phyloP scores from a whole-genome alignment of 352 stramenopile species.

The Globisporangium barbulae region DNA sequence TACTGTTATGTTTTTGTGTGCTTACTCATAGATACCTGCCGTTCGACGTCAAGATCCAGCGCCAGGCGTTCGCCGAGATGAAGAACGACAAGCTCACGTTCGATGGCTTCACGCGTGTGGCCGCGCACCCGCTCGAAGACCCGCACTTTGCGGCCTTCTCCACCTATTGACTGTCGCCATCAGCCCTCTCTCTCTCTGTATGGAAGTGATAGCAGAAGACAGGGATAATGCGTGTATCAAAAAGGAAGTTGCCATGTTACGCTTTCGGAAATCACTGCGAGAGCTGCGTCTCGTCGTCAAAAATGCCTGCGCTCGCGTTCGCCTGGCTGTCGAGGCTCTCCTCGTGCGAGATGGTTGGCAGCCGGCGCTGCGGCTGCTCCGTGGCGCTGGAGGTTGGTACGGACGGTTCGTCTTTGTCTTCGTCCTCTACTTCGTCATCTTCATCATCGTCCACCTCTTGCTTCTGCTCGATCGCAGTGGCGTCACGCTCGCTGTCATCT shows the following conservation, averaged over 20 bases:
- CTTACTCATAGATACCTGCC: constrained; percentile 49
- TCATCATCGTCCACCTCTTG: constrained; percentile 21
- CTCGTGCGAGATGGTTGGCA: constrained; percentile 18
- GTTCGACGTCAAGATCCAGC: constrained; percentile 74
- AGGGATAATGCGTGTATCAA: background rate
- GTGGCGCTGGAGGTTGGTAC: background rate
- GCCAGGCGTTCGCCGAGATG: constrained; percentile 70
- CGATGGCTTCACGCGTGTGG: constrained; percentile 56
- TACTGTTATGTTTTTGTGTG: background rate
- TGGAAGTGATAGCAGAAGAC: too few species aligned
- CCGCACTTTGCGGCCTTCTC: constrained; percentile 64
- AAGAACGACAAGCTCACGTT: constrained; percentile 68
- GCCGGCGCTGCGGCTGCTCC: constrained; percentile 6
- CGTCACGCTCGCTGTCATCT: constrained; percentile 13
- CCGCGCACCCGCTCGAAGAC: constrained; percentile 50
- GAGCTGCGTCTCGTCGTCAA: constrained; percentile 39
- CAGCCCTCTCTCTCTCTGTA: too few species aligned
- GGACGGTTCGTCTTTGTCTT: constrained; percentile 6
- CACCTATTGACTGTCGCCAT: constrained; percentile 17
- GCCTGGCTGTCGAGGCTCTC: constrained; percentile 18
- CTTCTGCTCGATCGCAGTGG: constrained; percentile 14
- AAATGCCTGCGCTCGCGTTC: constrained; percentile 25
- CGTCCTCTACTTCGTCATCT: constrained; percentile 7
- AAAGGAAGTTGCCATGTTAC: background rate
- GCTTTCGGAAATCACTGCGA: constrained; percentile 14